Evolutionary conservation across 164 flowering plant genomes (phyloP).

Genomic region (Aristolochia fimbriata): DNA sequence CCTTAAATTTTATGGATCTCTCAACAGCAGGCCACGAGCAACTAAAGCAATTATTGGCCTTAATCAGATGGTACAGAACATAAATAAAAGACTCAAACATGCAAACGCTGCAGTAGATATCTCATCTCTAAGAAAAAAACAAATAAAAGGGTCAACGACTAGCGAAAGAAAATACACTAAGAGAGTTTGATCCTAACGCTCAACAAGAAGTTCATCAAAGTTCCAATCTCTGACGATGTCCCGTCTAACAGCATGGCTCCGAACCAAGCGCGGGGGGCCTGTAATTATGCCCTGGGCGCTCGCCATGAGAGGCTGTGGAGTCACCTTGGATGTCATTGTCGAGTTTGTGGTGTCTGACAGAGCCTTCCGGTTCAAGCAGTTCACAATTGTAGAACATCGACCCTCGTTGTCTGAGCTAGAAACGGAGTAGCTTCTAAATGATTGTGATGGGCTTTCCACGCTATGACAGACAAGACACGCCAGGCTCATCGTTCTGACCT

Average conservation of each 20-base stretch:
- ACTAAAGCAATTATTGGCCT: background rate
- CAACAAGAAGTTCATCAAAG: slow-evolving; percentile 53
- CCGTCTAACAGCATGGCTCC: slow-evolving; percentile 83
- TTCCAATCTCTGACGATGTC: slow-evolving; percentile 90
- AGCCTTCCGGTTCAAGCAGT: slow-evolving; percentile 43
- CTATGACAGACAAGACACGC: slow-evolving; percentile 80
- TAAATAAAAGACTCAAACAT: no score
- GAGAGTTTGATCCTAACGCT: slow-evolving; percentile 19
- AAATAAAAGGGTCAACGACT: no score
- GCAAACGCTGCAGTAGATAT: no score
- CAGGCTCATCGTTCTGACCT: slow-evolving; percentile 47
- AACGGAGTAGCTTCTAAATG: slow-evolving; percentile 81
- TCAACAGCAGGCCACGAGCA: background rate
- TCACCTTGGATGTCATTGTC: slow-evolving; percentile 56
- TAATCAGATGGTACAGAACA: no score
- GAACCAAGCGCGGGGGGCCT: slow-evolving; percentile 64
- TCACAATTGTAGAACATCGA: slow-evolving; percentile 58
- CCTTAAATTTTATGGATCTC: background rate
- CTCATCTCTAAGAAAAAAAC: no score
- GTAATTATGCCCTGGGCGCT: slow-evolving; percentile 19
- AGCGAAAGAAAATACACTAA: no score
- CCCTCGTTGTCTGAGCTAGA: slow-evolving; percentile 81
- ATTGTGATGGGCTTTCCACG: slow-evolving; percentile 86
- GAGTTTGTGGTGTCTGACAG: slow-evolving; percentile 21
- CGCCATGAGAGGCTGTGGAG: slow-evolving; percentile 52